Percentiles rank a stretch among this genome's conserved stretches.
These are phyloP conservation scores for Pholiota conissans DNA, from an alignment of 768 basidiomycete species.

Conservation along the genomic window DNA sequence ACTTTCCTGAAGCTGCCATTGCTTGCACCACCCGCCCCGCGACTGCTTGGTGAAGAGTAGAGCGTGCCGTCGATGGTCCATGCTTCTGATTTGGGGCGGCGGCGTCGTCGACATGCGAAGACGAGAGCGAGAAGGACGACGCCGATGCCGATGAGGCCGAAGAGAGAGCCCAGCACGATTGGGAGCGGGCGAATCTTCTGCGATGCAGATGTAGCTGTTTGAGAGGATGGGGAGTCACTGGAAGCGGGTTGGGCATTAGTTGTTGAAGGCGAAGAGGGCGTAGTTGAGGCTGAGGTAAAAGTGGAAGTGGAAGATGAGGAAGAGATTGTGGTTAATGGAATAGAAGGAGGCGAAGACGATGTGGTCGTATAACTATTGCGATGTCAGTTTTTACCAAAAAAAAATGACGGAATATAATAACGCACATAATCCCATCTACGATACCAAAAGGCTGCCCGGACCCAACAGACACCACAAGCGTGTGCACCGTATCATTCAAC, in stretches of 20 bases:
- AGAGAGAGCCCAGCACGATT: slow-evolving; percentile 31
- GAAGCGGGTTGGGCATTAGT: too few relatives aligned
- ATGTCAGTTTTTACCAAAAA: too few relatives aligned
- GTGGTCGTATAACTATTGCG: too few relatives aligned
- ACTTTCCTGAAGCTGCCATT: too few relatives aligned
- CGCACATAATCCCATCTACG: slow-evolving; percentile 41
- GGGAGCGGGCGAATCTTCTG: slow-evolving; percentile 29
- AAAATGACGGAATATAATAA: too few relatives aligned
- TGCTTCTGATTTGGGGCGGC: slow-evolving; percentile 31
- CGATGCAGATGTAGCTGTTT: slow-evolving; percentile 9
- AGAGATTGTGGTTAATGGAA: neutral
- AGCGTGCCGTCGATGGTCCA: slow-evolving; percentile 31
- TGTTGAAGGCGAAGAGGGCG: neutral
- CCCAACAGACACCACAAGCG: slow-evolving; percentile 37
- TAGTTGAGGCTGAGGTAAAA: too few relatives aligned
- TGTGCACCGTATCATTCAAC: slow-evolving; percentile 34
- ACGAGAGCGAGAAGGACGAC: slow-evolving; percentile 27
- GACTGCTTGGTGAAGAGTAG: neutral
- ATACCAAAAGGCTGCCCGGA: slow-evolving; percentile 33
- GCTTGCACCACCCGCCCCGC: too few relatives aligned
- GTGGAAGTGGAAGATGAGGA: slow-evolving; percentile 7
- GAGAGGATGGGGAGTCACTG: slow-evolving; percentile 23
- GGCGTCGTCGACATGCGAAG: slow-evolving; percentile 27
- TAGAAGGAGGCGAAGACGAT: neutral
- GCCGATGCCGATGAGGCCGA: slow-evolving; percentile 31